phyloP scores from a whole-genome alignment of 2,329 filamentous ascomycete genomes.

The Diaporthe vexans region DNA sequence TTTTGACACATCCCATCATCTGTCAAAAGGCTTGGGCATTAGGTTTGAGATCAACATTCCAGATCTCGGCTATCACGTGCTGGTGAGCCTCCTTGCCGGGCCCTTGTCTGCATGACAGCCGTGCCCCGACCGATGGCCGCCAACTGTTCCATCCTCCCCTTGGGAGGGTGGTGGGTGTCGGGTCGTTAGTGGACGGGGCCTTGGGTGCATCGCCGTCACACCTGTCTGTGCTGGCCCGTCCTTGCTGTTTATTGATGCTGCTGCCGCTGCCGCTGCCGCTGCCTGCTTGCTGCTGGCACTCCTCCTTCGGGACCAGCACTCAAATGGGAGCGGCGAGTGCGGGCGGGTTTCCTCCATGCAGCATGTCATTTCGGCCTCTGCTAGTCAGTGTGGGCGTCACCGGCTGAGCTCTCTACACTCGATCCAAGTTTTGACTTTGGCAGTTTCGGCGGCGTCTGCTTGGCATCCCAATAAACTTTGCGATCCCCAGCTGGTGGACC shows the following conservation, averaged over 20 bases:
- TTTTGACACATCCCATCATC: constrained; percentile 32
- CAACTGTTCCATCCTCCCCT: constrained; percentile 31
- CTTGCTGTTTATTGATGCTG: neutral
- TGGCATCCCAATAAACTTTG: constrained; percentile 28
- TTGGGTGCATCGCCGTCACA: constrained; percentile 6
- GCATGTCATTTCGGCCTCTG: constrained; percentile 27
- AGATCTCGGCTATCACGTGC: constrained; percentile 24
- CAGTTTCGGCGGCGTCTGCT: constrained; percentile 31
- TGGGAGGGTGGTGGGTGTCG: constrained; percentile 12
- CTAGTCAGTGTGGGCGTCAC: constrained; percentile 28
- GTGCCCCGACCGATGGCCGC: constrained; percentile 1
- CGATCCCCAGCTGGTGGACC: constrained; percentile 17
- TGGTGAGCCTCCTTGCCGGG: constrained; percentile 25
- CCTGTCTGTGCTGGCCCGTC: constrained; percentile 26
- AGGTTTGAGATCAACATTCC: constrained; percentile 18
- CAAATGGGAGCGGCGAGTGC: constrained; percentile 13
- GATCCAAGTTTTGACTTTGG: constrained; percentile 27
- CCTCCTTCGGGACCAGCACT: constrained; percentile 22
- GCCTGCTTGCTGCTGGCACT: neutral
- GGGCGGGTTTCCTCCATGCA: constrained; percentile 9
- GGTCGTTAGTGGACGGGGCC: constrained; percentile 12
- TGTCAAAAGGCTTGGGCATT: constrained; percentile 34
- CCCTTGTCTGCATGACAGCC: constrained; percentile 30
- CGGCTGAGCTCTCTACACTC: neutral
- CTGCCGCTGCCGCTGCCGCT: neutral